Evolutionary conservation across 2,329 filamentous ascomycete species (phyloP).

Genomic region (Sporothrix luriei): DNA sequence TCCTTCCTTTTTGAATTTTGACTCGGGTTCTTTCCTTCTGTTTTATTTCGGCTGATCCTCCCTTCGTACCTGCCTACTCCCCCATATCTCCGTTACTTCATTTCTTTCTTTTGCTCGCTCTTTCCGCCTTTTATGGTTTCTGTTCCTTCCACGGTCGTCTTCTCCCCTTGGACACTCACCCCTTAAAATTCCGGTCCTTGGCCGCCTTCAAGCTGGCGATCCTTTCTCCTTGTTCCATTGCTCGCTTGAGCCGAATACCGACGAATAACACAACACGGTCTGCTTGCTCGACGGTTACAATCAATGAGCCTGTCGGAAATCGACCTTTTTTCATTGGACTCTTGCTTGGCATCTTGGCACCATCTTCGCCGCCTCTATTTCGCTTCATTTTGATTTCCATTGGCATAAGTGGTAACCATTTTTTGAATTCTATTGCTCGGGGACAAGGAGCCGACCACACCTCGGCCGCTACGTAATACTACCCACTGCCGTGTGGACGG

Average conservation of each 20-base stretch:
- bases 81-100: background rate
- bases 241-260: background rate
- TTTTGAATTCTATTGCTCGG: no score
- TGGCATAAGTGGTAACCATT: background rate
- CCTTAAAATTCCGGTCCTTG: background rate
- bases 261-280: slow-evolving; percentile 19
- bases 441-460: no score
- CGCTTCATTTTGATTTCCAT: background rate
- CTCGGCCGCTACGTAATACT: no score
- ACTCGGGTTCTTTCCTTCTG: slow-evolving; percentile 15
- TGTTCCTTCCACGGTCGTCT: background rate
- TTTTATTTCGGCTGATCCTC: slow-evolving; percentile 2
- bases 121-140: background rate
- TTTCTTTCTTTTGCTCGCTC: background rate
- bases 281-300: background rate
- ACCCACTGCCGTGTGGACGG: background rate
- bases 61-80: background rate
- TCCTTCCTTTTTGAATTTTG: slow-evolving; percentile 20
- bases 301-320: background rate
- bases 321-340: background rate
- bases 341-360: background rate
- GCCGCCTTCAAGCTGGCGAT: slow-evolving; percentile 8
- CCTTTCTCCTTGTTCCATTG: slow-evolving; percentile 12
- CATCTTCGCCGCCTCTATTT: background rate
- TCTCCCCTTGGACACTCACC: background rate